A percentile compares a stretch with the other conserved stretches of the same genome.
These are phyloP conservation scores for Phanerochaete sordida DNA, from an alignment of 768 basidiomycete species.

Conservation along the genomic window DNA sequence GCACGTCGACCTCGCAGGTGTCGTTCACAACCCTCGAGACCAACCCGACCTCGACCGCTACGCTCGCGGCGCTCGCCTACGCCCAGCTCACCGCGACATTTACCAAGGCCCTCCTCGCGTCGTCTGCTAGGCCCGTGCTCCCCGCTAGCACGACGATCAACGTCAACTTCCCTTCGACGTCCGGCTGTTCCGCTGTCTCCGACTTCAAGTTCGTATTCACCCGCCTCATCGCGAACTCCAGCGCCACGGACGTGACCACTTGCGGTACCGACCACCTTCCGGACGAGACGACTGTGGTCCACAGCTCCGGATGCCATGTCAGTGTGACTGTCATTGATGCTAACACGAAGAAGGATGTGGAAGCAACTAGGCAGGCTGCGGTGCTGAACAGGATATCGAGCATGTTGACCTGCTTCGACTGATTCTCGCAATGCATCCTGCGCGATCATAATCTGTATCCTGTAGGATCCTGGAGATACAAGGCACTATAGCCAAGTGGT, in stretches of 20 bases:
- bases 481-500: conserved; percentile 16
- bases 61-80: conserved; percentile 39
- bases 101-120: conserved; percentile 26
- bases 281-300: conserved; percentile 24
- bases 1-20: conserved; percentile 36
- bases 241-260: conserved; percentile 26
- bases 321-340: conserved; percentile 30
- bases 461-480: no score
- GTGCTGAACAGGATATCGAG: conserved; percentile 17
- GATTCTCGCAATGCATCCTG: no score
- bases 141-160: conserved; percentile 30
- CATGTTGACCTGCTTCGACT: conserved; percentile 3
- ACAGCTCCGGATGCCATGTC: conserved; percentile 24
- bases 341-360: conserved; percentile 29
- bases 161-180: conserved; percentile 31
- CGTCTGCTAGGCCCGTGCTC: conserved; percentile 24
- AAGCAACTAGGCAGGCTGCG: conserved; percentile 24
- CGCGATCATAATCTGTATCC: no score
- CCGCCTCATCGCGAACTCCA: conserved; percentile 22
- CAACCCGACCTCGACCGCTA: conserved; percentile 30
- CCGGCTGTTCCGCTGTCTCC: conserved; percentile 21
- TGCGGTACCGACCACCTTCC: conserved; percentile 32
- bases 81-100: conserved; percentile 40
- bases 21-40: conserved; percentile 48
- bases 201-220: conserved; percentile 32